A percentile compares a stretch with the other conserved stretches of the same genome.
Conservation (phyloP, 2,329 filamentous ascomycete genomes). For the Verticillium dahliae region DNA sequence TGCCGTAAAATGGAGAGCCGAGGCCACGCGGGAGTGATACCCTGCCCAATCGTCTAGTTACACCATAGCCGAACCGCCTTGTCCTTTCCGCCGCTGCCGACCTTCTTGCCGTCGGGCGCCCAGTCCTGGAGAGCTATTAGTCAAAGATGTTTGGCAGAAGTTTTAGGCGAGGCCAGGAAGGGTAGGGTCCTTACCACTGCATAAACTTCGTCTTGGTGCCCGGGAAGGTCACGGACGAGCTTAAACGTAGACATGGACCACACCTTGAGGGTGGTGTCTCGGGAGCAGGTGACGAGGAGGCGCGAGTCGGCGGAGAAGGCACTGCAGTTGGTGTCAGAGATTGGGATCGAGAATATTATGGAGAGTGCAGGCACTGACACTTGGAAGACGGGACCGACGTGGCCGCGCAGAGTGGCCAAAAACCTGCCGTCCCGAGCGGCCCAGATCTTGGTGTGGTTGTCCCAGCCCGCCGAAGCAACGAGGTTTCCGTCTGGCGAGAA, state of each 20-base stretch:
- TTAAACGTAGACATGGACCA: conserved; percentile 89
- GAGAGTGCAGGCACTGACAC: not conserved
- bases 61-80: conserved; percentile 67
- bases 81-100: conserved; percentile 89
- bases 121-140: conserved; percentile 50
- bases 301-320: conserved; percentile 88
- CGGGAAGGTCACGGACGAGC: conserved; percentile 72
- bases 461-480: conserved; percentile 84
- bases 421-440: conserved; percentile 52
- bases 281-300: conserved; percentile 79
- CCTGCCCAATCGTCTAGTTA: conserved; percentile 33
- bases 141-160: not conserved
- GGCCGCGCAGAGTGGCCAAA: conserved; percentile 65
- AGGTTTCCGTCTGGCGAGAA: conserved; percentile 86
- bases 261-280: conserved; percentile 90
- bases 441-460: conserved; percentile 95
- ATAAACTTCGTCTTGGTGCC: conserved; percentile 89
- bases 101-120: conserved; percentile 83
- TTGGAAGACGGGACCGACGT: conserved; percentile 77
- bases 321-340: conserved; percentile 21
- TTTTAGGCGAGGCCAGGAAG: not conserved
- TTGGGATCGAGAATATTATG: not conserved
- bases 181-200: conserved; percentile 46
- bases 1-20: not conserved
- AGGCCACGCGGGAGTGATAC: not conserved